phyloP scores from a whole-genome alignment of 73 alveolate genomes.

The Tetrahymena malaccensis region DNA sequence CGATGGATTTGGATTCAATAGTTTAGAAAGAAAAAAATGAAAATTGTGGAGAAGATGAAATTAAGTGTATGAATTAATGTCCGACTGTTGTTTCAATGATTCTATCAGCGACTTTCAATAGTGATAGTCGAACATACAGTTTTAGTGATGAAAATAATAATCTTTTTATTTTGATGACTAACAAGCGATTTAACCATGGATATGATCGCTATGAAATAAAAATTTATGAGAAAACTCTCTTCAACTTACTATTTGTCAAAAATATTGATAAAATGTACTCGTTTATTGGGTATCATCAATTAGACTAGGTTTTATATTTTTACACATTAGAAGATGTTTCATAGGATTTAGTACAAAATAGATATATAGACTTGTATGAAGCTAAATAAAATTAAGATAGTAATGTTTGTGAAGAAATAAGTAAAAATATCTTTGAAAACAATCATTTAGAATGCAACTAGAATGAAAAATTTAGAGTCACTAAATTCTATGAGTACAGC shows the following conservation, averaged over 20 bases:
- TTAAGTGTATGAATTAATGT: background rate
- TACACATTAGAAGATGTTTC: background rate
- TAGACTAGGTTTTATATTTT: background rate
- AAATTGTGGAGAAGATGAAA: background rate
- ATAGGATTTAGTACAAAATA: background rate
- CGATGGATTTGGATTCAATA: background rate
- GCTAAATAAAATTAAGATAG: background rate
- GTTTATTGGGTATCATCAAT: background rate
- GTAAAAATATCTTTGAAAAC: no score
- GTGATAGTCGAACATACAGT: background rate
- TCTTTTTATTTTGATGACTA: background rate
- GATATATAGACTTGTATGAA: background rate
- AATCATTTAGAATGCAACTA: background rate
- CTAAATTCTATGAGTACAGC: background rate
- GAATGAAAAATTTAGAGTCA: background rate
- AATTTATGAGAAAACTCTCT: background rate
- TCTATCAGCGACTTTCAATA: background rate
- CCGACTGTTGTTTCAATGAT: background rate
- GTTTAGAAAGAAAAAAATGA: background rate
- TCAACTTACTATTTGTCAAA: background rate
- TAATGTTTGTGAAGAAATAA: background rate
- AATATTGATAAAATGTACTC: background rate
- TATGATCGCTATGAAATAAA: background rate
- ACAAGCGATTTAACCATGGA: background rate
- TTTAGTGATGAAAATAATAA: background rate